These are phyloP conservation scores for Litchi chinensis DNA, from an alignment of 345 rosid species.

Conservation along the genomic window DNA sequence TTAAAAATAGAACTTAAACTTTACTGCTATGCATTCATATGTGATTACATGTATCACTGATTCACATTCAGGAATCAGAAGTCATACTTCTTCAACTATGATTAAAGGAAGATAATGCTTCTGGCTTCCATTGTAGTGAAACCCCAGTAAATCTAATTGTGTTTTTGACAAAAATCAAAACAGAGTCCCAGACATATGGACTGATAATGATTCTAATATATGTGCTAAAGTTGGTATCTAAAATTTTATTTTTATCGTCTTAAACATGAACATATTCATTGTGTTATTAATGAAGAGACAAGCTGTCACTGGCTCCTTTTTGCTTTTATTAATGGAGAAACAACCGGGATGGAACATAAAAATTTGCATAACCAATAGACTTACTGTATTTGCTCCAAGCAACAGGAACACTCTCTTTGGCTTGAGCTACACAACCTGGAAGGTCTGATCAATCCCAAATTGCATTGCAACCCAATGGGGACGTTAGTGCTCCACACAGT, in stretches of 20 bases:
- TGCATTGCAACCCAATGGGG: conserved; percentile 20
- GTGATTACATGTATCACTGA: neutral
- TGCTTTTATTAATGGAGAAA: neutral
- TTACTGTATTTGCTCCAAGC: conserved; percentile 8
- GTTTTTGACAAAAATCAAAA: neutral
- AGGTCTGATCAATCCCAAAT: conserved; percentile 20
- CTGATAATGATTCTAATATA: no score
- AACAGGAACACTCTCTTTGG: neutral
- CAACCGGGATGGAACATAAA: conserved; percentile 18
- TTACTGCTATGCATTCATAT: neutral
- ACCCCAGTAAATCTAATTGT: neutral
- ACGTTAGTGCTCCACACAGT: conserved; percentile 14
- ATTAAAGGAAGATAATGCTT: neutral
- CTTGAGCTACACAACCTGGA: conserved; percentile 10
- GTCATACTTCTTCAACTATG: neutral
- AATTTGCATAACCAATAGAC: neutral
- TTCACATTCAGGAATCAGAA: neutral
- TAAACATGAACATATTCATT: neutral
- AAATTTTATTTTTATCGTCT: neutral
- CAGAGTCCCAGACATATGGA: no score
- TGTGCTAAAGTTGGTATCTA: neutral
- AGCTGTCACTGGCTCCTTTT: neutral
- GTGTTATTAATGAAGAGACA: neutral
- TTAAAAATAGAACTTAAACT: neutral
- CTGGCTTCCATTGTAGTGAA: neutral